Evolutionary conservation across 2,329 filamentous ascomycete genomes (phyloP), one percentile per base, ranked within the genome.

Genomic region (Colletotrichum viniferum): DNA sequence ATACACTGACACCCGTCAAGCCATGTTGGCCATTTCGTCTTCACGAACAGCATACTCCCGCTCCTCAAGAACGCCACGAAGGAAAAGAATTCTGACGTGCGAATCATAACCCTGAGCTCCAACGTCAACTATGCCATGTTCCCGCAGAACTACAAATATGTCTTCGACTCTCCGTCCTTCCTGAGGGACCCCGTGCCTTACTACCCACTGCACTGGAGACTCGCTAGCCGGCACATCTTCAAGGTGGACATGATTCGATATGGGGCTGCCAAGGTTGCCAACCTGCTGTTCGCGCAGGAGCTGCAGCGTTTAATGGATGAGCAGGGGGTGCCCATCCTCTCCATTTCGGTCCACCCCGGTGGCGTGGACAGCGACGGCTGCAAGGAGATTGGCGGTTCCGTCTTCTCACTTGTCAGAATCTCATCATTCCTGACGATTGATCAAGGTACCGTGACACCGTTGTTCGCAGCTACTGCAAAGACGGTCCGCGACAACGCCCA

Each of bases 21-120:
- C 52, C 77, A 81, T 58, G 62, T 82, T 13, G 81, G 81, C 2
- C 80, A 78, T 52, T 82, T 81, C 64, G 62, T 80, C 4, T 71
- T 82, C 32, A 79, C 77, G 8, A 80, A 81, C n/a, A 69, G 77
- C 34, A 21, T 82, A 0, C 69, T 84, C 2, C 80, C 81, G 1
- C 76, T 81, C 8, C 76, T 83, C 7, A 79, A 80, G 12, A 71
- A 76, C 6, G 78, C 81, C 4, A 68, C 78, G 1, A 48, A 21
- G 6, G 26, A 74, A 9, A 36, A 67, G 2, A 58, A 60, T 6
- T 66, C 80, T 3, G 81, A 82, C 52, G 81, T 82, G 7, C 78
- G 80, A 4, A 68, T 82, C 28, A 64, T 82, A 21, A 80, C 67
- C 5, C 32, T 81, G 21, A 69, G 70, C 52, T 81, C 80, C 26